phyloP scores from a whole-genome alignment of 208 protist genomes.

The Trypanosoma lewisi region DNA sequence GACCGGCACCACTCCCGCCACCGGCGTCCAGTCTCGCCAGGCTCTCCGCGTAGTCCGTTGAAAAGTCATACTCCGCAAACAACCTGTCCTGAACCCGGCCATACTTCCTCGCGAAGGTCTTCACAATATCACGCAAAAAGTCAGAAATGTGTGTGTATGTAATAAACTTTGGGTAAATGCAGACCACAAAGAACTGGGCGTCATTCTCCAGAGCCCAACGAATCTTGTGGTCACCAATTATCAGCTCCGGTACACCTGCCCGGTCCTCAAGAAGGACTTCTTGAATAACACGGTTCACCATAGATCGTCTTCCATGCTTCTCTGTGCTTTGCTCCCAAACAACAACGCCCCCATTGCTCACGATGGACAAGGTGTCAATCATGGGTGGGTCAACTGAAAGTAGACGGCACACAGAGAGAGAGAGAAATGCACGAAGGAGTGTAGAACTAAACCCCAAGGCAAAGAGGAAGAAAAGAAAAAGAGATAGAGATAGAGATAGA shows the following conservation, averaged over 20 bases:
- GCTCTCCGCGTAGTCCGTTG: conserved; percentile 40
- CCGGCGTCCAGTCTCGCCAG: conserved; percentile 49
- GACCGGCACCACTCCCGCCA: conserved; percentile 25
- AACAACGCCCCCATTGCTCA: conserved; percentile 93
- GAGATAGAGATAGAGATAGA: neutral
- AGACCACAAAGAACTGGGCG: conserved; percentile 92
- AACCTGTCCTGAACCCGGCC: conserved; percentile 15
- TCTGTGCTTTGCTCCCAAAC: conserved; percentile 83
- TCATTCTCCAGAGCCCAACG: conserved; percentile 93
- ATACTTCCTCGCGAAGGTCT: conserved; percentile 70
- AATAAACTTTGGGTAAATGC: conserved; percentile 91
- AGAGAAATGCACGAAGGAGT: neutral
- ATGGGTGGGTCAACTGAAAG: conserved; percentile 37
- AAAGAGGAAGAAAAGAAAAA: neutral
- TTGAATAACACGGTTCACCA: conserved; percentile 92
- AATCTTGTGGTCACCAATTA: conserved; percentile 86
- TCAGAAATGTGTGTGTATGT: conserved; percentile 81
- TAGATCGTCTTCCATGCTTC: conserved; percentile 54
- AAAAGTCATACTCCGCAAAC: conserved; percentile 52
- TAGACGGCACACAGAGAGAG: neutral
- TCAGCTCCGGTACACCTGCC: conserved; percentile 60
- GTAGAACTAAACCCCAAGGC: neutral
- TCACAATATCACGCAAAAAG: conserved; percentile 80
- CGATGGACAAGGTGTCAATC: conserved; percentile 94
- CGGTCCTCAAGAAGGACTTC: conserved; percentile 94